phyloP scores from a whole-genome alignment of 169 alveolate species.

The Eimeria necatrix region DNA sequence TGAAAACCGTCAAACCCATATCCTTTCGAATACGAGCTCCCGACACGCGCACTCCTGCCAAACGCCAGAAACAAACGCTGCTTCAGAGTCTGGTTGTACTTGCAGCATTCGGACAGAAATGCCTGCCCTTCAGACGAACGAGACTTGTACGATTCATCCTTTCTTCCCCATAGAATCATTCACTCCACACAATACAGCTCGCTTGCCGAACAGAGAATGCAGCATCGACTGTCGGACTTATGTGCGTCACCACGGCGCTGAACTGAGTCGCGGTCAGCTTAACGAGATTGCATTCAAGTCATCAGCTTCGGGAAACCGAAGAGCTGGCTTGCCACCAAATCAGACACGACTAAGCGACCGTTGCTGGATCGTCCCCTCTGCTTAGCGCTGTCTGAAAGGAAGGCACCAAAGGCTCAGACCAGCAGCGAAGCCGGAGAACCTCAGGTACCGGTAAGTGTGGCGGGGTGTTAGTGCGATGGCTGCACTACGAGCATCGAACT shows the following conservation, averaged over 20 bases:
- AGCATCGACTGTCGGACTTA: neutral
- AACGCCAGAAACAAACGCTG: neutral
- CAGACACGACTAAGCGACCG: neutral
- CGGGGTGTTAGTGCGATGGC: conserved; percentile 56
- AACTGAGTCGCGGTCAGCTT: neutral
- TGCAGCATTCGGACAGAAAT: conserved; percentile 48
- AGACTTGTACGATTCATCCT: conserved; percentile 43
- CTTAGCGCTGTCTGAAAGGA: neutral
- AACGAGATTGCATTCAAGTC: neutral
- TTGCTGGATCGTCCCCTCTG: neutral
- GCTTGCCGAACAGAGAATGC: neutral
- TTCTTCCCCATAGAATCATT: neutral
- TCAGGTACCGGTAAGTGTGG: conserved; percentile 2
- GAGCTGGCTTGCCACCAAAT: neutral
- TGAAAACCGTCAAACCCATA: neutral
- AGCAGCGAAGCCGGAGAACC: conserved; percentile 10
- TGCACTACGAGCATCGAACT: neutral
- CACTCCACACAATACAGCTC: neutral
- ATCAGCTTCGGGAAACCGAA: neutral
- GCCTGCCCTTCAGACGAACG: conserved; percentile 62
- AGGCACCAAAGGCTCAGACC: conserved; percentile 5
- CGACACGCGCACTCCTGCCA: neutral
- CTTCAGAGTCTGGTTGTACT: conserved; percentile 69
- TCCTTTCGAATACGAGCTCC: neutral
- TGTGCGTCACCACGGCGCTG: neutral